Percentiles rank a stretch among this genome's conserved stretches.
phyloP scores from a whole-genome alignment of 1,284 basidiomycete species.

The Pascua guehoae region DNA sequence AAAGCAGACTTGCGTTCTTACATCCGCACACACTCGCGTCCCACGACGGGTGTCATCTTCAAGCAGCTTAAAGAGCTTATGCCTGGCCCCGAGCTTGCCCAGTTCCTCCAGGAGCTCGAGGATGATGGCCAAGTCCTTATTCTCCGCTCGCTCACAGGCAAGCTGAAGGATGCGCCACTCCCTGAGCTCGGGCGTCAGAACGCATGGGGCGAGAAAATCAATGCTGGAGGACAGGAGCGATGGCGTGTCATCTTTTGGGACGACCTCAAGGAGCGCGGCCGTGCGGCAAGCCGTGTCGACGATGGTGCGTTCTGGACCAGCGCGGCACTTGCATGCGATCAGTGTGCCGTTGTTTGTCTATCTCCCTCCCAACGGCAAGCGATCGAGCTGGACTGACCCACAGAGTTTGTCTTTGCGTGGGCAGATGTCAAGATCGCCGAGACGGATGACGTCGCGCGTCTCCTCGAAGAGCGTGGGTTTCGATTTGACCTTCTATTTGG shows the following conservation, averaged over 20 bases:
- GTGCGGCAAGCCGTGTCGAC: conserved; percentile 38
- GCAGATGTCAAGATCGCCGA: conserved; percentile 41
- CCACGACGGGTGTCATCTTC: conserved; percentile 29
- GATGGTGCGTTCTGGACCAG: conserved; percentile 30
- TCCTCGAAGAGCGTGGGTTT: conserved; percentile 37
- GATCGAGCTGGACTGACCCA: background rate
- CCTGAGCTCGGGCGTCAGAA: conserved; percentile 43
- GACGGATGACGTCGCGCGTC: conserved; percentile 44
- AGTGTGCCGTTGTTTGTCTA: too few relatives aligned
- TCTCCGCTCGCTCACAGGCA: conserved; percentile 38
- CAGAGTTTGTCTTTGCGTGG: conserved; percentile 46
- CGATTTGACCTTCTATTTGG: background rate
- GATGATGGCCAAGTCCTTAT: conserved; percentile 40
- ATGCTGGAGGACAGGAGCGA: conserved; percentile 33
- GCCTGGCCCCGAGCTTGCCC: conserved; percentile 20
- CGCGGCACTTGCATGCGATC: background rate
- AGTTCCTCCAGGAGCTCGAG: conserved; percentile 32
- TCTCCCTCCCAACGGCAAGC: too few relatives aligned
- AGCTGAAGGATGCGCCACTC: conserved; percentile 35
- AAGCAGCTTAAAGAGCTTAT: conserved; percentile 34
- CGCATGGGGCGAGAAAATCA: conserved; percentile 31
- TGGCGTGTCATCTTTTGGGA: conserved; percentile 47
- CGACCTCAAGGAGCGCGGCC: conserved; percentile 36
- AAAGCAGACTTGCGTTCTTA: conserved; percentile 34
- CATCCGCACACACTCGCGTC: conserved; percentile 40